Evolutionary conservation across 2,329 filamentous ascomycete species (phyloP), one percentile per base, ranked within the genome.

Genomic region (Fusarium papillatum): DNA sequence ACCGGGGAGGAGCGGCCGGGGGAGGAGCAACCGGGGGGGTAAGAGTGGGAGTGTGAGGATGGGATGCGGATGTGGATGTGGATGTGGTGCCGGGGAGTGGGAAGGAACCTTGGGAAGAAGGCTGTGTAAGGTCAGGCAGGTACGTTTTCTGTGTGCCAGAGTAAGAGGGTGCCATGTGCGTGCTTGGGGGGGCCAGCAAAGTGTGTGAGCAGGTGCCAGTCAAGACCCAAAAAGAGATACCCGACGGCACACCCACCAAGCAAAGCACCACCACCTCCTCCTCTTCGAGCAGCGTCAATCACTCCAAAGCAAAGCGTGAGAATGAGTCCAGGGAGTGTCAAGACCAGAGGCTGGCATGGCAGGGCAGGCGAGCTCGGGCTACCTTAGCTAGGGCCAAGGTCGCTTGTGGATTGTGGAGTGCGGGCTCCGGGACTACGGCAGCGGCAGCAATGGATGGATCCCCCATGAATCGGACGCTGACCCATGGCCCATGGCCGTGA

Each of bases 361-460:
- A 48, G 19, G 48, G 48, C 48, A 53, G 73, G 67, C 74, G 61
- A 71, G 74, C 68, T 76, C 70, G 68, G 69, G 48, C 66, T 68
- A 31, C 31, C 31, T 31, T 31, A 36, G 39, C 26, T 55, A 34
- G 61, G 62, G 68, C 71, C 48, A 75, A 64, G 66, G 73, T 55
- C 50, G 68, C 70, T 61, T 76, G 74, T 76, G 74, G 74, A 64
- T 31, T 67, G 71, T 76, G 74, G 71, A 76, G 74, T 68, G 71
- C 74, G 74, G 74, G 74, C 74, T 66, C 71, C 71, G 74, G 74
- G 68, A 76, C 74, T 76, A 76, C 74, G 74, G 74, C 74, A 76
- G 74, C 74, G 74, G 59, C 73, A 74, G 64, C 71, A 76, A 59
- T 69, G 68, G 60, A 70, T 61, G 74, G 71, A 57, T 74, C 64